Evolutionary conservation across 176 grass and related monocot species (phyloP), one percentile per base, ranked within the genome.

Genomic region (Neostapfia colusana): DNA sequence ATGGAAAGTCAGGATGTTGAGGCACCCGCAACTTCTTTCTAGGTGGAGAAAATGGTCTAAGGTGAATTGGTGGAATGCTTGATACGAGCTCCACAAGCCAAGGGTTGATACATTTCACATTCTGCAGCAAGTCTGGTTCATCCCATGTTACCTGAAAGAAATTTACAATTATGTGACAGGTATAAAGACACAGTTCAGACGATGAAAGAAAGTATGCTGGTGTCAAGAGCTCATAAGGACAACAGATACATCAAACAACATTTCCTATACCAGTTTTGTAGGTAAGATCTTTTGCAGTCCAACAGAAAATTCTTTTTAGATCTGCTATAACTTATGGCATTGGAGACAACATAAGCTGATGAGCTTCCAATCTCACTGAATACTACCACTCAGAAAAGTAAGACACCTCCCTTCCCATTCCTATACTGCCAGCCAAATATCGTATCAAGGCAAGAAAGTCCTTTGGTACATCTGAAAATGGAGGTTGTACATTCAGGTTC

Each of bases 51-150:
- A 93, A 90, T 38, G 88, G 76, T 70, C 75, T 55, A 62, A 90
- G 61, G 82, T 90, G 88, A 77, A 93, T 90, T 9, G 88, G 70
- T 26, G 91, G 85, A 67, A 93, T 90, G 63, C 76, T 88, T 60
- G 91, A 88, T 68, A 88, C 88, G 36, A 88, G 83, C 78, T 90
- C 85, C 73, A 90, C 85, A 53, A 93, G 85, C 91, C 91, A 93
- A 46, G 91, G 91, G 26, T 67, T 93, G 34, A 93, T 88, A 77
- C 79, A 67, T 69, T 78, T 93, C 67, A 93, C 91, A 78, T 93
- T 93, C 73, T 90, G 91, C 51, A 93, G 77, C 54, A 93, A 74
- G 66, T 90, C 91, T 18, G 91, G 91, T 83, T 93, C 91, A 85
- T 93, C 91, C 91, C 91, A 93, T 51, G 91, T 57, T 76, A 90